Evolutionary conservation across 805 yeast genomes (phyloP), one percentile per base, ranked within the genome.

Genomic region (Kodamaea kaohsiungensis): DNA sequence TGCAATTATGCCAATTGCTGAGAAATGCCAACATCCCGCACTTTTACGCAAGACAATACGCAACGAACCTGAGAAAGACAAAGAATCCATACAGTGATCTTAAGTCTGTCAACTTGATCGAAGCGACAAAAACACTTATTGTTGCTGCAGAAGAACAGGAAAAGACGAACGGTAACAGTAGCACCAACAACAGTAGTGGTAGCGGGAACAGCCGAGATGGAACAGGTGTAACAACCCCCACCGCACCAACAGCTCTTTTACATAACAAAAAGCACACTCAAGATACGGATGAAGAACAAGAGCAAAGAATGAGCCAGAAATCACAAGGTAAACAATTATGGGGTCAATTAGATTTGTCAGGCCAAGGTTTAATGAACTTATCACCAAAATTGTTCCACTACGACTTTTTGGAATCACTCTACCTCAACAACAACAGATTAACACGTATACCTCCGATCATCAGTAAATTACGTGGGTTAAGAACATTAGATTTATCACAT

Each of bases 271-370:
- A 76, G 54, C 62, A 70, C n/a, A 62, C 68, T 1, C 70, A 73
- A 15, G 76, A 78, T 46, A 74, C 78, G 56, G 89, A 85, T 59
- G 89, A 87, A 62, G 78, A 74, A 48, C 87, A 85, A 65, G 86
- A 83, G 62, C 85, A 85, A 66, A 74, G 88, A 68, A 80, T 84
- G 73, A 78, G 85, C 69, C 71, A 77, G 38, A 79, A 78, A 57
- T 80, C 83, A 25, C 77, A 79, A 65, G 84, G 88, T 38, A 87
- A 86, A 56, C 98, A 92, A 72, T 80, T 89, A 65, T 95, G 99
- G 99, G 88, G 96, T 52, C 93, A 92, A 5, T 76, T 95, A 59
- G 99, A 95, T 73, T 76, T 93, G 59, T 85, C 96, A 59, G 97
- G 97, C 56, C 96, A 95, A 70, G 89, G 93, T 35, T 77, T 95